A percentile compares a stretch with the other conserved stretches of the same genome.
Evolutionary conservation across 805 yeast genomes (phyloP).

Genomic region (Candida incommunis): DNA sequence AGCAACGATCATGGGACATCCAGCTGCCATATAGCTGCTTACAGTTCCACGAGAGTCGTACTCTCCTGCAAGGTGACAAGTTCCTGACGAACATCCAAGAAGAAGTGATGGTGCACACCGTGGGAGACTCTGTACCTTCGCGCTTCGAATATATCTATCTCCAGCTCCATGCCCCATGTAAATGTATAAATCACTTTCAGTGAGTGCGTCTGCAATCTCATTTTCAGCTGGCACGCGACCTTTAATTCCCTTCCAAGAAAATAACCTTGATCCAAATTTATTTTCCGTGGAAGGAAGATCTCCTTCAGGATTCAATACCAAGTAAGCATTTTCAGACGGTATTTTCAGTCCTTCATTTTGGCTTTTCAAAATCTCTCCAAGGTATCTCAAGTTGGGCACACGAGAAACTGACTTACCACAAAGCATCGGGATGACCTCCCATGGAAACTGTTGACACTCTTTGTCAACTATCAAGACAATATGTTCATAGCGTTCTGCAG

Average conservation of each 20-base stretch:
- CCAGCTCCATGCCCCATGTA: slow-evolving; percentile 97
- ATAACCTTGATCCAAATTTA: slow-evolving; percentile 32
- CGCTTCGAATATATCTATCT: slow-evolving; percentile 57
- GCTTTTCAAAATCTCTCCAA: background rate
- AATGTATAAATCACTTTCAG: slow-evolving; percentile 37
- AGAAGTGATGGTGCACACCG: slow-evolving; percentile 32
- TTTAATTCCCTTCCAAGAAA: slow-evolving; percentile 38
- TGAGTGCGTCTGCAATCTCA: slow-evolving; percentile 32
- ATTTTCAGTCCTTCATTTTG: background rate
- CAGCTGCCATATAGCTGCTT: slow-evolving; percentile 60
- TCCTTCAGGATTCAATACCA: slow-evolving; percentile 69
- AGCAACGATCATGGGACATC: slow-evolving; percentile 71
- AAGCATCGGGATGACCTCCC: slow-evolving; percentile 69
- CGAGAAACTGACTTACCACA: slow-evolving; percentile 47
- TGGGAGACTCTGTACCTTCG: slow-evolving; percentile 33
- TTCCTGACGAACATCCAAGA: slow-evolving; percentile 86
- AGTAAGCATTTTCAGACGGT: slow-evolving; percentile 20
- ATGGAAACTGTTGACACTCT: slow-evolving; percentile 59
- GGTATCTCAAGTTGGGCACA: slow-evolving; percentile 33
- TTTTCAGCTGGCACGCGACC: slow-evolving; percentile 47
- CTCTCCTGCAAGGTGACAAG: slow-evolving; percentile 38
- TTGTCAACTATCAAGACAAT: slow-evolving; percentile 57
- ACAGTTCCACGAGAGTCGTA: slow-evolving; percentile 69
- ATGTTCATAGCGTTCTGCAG: slow-evolving; percentile 27
- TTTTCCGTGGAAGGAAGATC: slow-evolving; percentile 60